phyloP scores from a whole-genome alignment of 1,284 basidiomycete genomes.

The Schizophyllum commune region DNA sequence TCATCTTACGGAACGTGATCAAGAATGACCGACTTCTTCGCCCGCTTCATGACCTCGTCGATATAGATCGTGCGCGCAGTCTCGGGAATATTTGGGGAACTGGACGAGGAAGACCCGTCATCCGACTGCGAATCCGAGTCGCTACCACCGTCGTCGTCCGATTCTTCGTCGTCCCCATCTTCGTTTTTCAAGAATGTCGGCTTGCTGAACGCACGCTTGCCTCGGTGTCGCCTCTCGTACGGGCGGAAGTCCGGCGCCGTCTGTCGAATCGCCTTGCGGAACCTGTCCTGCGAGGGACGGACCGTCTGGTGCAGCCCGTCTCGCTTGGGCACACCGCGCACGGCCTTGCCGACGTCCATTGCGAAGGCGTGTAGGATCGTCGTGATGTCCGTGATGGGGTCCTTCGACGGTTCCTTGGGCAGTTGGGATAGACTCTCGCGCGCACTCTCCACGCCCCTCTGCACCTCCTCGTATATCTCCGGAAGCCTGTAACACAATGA shows the following conservation, averaged over 20 bases:
- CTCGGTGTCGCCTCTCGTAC: constrained; percentile 24
- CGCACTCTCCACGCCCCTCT: constrained; percentile 34
- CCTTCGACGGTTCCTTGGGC: constrained; percentile 44
- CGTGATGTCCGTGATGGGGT: constrained; percentile 50
- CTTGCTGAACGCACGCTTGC: constrained; percentile 2
- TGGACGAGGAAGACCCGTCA: too few relatives aligned
- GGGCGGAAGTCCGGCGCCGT: constrained; percentile 50
- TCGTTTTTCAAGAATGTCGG: background rate
- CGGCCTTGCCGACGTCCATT: constrained; percentile 33
- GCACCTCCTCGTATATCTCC: constrained; percentile 43
- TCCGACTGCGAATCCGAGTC: background rate
- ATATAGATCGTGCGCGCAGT: constrained; percentile 33
- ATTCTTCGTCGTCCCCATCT: background rate
- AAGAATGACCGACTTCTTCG: constrained; percentile 30
- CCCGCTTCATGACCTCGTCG: constrained; percentile 45
- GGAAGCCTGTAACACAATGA: constrained; percentile 43
- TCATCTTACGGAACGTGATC: background rate
- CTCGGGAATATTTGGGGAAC: background rate
- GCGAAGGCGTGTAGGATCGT: constrained; percentile 38
- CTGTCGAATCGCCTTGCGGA: constrained; percentile 36
- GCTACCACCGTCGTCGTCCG: constrained; percentile 4
- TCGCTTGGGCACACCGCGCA: constrained; percentile 43
- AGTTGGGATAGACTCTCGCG: constrained; percentile 29
- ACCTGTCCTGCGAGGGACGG: constrained; percentile 38
- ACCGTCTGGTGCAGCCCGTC: constrained; percentile 49